Evolutionary conservation across 2,329 filamentous ascomycete species (phyloP).

Genomic region (Claviceps sp.): DNA sequence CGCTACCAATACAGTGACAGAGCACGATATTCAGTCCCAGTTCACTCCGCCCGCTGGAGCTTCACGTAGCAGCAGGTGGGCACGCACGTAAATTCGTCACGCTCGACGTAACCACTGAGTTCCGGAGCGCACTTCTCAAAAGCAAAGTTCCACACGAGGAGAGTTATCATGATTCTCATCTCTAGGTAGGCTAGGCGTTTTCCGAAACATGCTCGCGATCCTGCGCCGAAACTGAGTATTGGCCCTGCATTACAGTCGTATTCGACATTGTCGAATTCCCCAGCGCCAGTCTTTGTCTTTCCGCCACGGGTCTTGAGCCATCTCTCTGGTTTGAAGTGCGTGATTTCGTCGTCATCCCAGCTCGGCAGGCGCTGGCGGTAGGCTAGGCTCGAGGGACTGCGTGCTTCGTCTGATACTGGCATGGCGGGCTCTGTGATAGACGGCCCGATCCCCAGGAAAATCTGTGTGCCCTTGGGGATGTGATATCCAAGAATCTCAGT

Average conservation of each 20-base stretch:
- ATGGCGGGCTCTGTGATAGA: slow-evolving; percentile 2
- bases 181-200: slow-evolving; percentile 16
- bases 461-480: slow-evolving; percentile 21
- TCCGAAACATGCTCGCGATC: slow-evolving; percentile 15
- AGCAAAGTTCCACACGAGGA: slow-evolving; percentile 15
- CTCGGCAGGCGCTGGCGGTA: slow-evolving; percentile 10
- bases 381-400: slow-evolving; percentile 9
- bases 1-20: too few species aligned
- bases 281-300: too few species aligned
- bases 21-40: too few species aligned
- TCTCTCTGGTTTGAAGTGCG: slow-evolving; percentile 21
- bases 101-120: neutral
- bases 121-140: neutral
- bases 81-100: neutral
- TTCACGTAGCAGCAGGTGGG: neutral
- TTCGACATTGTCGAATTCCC: neutral
- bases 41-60: neutral
- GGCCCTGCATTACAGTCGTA: neutral
- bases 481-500: slow-evolving; percentile 18
- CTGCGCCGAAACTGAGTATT: slow-evolving; percentile 12
- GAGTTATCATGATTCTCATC: slow-evolving; percentile 11
- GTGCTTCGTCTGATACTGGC: slow-evolving; percentile 5
- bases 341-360: slow-evolving; percentile 14
- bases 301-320: slow-evolving; percentile 17
- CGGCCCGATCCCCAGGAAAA: slow-evolving; percentile 14